Conservation (phyloP, 1,284 basidiomycete species). For the Sparassis latifolia region DNA sequence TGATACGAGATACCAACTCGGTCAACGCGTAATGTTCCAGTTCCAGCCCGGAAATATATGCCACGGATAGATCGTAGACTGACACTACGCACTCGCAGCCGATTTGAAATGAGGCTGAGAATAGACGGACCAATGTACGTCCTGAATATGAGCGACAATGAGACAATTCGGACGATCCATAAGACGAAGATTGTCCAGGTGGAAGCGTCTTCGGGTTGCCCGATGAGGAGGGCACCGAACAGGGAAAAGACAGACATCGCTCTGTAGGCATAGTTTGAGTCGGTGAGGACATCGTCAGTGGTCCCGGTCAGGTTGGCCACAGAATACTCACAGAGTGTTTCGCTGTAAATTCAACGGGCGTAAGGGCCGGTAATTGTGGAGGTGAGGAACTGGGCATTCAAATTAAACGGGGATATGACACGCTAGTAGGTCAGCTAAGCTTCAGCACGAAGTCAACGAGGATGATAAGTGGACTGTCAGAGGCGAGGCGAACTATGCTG, state of each 20-base stretch:
- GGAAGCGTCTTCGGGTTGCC: slow-evolving; percentile 17
- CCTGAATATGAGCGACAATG: slow-evolving; percentile 51
- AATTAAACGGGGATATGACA: no score
- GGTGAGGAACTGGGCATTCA: no score
- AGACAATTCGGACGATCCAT: slow-evolving; percentile 41
- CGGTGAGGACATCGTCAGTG: no score
- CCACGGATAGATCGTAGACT: slow-evolving; percentile 73
- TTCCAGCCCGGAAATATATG: slow-evolving; percentile 54
- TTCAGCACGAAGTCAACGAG: no score
- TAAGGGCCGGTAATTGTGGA: no score
- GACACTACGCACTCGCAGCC: slow-evolving; percentile 60
- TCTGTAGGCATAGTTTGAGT: no score
- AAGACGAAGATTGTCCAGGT: slow-evolving; percentile 36
- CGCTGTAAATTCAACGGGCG: no score
- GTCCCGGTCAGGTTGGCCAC: no score
- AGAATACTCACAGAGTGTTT: no score
- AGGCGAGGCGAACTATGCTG: no score
- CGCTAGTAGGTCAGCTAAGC: no score
- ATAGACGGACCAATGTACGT: slow-evolving; percentile 61
- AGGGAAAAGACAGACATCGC: slow-evolving; percentile 2
- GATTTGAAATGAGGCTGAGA: slow-evolving; percentile 49
- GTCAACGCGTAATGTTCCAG: slow-evolving; percentile 50
- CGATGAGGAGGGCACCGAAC: slow-evolving; percentile 20
- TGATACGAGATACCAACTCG: slow-evolving; percentile 57
- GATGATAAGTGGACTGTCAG: no score